Base-by-base conservation (phyloP, 31 red algal species). In the Asparagopsis taxiformis region DNA sequence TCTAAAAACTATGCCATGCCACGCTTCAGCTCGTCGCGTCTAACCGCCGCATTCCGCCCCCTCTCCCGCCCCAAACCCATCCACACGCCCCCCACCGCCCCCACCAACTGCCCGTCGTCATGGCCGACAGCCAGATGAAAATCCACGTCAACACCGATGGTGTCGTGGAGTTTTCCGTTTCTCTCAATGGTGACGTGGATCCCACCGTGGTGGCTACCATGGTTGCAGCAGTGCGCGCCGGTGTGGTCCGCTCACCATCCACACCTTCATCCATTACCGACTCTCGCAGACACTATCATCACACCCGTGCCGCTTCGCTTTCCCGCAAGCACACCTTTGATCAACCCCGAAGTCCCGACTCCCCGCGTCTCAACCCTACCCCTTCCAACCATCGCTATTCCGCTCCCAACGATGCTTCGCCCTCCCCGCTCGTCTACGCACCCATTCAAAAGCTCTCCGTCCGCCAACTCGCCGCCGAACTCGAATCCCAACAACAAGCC, bases 221-320 rank as follows among this genome's bases (percentile, higher is more conserved):
- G 59, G 59, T 62, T 30, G 21, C 59, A 8, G 59, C 59, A 23
- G 30, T 62, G n/a, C 59, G 59, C 22, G 59, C 59, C 21, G 59
- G 59, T 5, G 34, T 62, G n/a, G 22, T 62, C 7, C 28, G n/a
- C n/a, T n/a, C n/a, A n/a, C n/a, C n/a, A n/a, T n/a, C 22, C 59
- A 16, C 59, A 19, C 59, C 17, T 30, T 7, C 59, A 9, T 16
- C 59, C 21, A 28, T n/a, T 17, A 23, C 59, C 26, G 34, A 30
- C 7, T 30, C 59, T 30, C 59, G 4, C 30, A 30, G 19, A 8
- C 59, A 23, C 6, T 17, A 28, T 32, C 59, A 19, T 34, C 59
- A 16, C 7, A 32, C 59, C 30, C 59, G 26, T 17, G 26, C 59
- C 44, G 9, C 44, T 49, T 9, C 44, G 17, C 44, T 49, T 16